phyloP scores from a whole-genome alignment of 2,329 filamentous ascomycete genomes.

The Rhexocercosporidium sp. region DNA sequence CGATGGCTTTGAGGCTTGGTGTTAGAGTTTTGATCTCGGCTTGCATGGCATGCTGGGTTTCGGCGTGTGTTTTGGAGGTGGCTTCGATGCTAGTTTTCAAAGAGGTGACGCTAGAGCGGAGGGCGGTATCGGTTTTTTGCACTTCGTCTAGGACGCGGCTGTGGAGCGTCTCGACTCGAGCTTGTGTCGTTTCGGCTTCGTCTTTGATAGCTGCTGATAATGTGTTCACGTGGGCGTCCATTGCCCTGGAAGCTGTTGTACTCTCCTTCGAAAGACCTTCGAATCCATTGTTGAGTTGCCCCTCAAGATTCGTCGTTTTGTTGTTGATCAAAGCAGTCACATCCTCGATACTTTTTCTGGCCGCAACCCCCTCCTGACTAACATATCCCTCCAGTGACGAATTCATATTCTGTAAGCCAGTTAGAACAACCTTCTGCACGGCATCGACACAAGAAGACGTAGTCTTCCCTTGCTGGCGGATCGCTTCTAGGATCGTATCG shows the following conservation, averaged over 20 bases:
- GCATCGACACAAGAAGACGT: slow-evolving; percentile 1
- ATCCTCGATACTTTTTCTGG: not conserved
- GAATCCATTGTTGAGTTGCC: not conserved
- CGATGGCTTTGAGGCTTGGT: not conserved
- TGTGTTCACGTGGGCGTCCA: not conserved
- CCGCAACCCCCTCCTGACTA: not conserved
- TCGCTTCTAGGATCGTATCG: not conserved
- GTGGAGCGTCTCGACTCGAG: slow-evolving; percentile 8
- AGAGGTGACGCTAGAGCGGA: not conserved
- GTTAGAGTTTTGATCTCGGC: not conserved
- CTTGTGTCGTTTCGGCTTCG: slow-evolving; percentile 9
- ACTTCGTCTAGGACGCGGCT: slow-evolving; percentile 8
- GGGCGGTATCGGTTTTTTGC: slow-evolving; percentile 1
- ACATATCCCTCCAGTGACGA: not conserved
- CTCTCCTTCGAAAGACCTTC: not conserved
- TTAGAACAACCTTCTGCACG: not conserved
- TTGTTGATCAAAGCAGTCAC: not conserved
- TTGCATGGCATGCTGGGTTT: not conserved
- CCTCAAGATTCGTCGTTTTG: not conserved
- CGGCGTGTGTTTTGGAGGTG: not conserved
- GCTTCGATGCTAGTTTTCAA: not conserved
- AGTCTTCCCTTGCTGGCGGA: slow-evolving; percentile 5
- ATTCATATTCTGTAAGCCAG: slow-evolving; percentile 1
- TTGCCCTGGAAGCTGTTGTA: not conserved
- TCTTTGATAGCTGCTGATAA: slow-evolving; percentile 10